Evolutionary conservation across 495 filamentous ascomycete genomes (phyloP).

Genomic region (Trichoderma erinaceum): DNA sequence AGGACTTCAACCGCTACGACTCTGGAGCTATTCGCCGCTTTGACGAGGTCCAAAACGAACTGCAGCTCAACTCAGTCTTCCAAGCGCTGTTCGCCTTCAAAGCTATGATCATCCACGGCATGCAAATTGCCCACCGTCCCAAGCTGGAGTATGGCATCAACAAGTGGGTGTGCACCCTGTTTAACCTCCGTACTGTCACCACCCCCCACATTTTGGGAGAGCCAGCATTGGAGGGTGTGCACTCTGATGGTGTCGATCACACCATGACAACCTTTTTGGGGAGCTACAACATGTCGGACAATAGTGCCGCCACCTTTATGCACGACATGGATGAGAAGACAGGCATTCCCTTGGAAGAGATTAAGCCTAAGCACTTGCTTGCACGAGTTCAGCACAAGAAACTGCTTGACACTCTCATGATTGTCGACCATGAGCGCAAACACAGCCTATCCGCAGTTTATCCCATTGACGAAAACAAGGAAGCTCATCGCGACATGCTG

Average conservation of each 20-base stretch:
- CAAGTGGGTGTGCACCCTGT: conserved; percentile 12
- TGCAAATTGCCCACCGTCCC: conserved; percentile 9
- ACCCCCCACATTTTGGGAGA: conserved; percentile 7
- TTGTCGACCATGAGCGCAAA: conserved; percentile 15
- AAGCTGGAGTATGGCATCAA: conserved; percentile 11
- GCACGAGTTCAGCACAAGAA: conserved; percentile 12
- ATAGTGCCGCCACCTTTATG: conserved; percentile 13
- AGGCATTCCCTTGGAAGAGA: background rate
- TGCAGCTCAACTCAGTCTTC: conserved; percentile 15
- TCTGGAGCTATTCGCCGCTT: conserved; percentile 7
- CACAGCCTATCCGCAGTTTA: background rate
- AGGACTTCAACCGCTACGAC: conserved; percentile 17
- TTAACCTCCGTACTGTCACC: conserved; percentile 9
- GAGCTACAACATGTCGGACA: conserved; percentile 13
- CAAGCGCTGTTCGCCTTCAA: conserved; percentile 16
- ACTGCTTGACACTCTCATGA: conserved; percentile 14
- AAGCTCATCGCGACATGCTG: conserved; percentile 12
- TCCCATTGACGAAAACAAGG: conserved; percentile 4
- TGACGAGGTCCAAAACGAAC: conserved; percentile 12
- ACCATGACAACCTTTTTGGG: conserved; percentile 14
- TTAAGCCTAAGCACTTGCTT: background rate
- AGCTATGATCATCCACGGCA: conserved; percentile 15
- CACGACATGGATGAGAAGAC: conserved; percentile 15
- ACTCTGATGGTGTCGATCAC: conserved; percentile 15
- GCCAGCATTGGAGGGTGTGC: conserved; percentile 14